Evolutionary conservation across 768 basidiomycete genomes (phyloP).

Genomic region (Calocybe cyanea): DNA sequence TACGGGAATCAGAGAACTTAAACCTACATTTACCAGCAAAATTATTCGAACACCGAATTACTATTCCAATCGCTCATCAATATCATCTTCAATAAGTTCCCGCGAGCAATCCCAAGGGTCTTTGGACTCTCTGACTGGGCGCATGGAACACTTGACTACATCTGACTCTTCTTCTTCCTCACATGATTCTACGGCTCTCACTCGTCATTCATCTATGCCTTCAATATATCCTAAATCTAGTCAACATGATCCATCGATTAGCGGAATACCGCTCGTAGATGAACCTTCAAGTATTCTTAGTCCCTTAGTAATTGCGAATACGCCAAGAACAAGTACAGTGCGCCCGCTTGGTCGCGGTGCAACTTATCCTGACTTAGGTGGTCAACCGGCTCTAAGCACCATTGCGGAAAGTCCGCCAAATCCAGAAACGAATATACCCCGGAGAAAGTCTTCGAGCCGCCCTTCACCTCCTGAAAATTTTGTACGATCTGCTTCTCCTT

Average conservation of each 20-base stretch:
- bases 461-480: background rate
- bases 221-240: constrained; percentile 7
- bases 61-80: constrained; percentile 25
- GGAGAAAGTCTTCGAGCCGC: constrained; percentile 1
- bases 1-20: constrained; percentile 48
- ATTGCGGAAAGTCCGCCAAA: constrained; percentile 32
- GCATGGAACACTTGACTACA: constrained; percentile 25
- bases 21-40: constrained; percentile 64
- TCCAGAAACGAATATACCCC: background rate
- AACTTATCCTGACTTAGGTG: constrained; percentile 28
- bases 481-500: constrained; percentile 6
- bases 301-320: constrained; percentile 34
- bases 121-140: constrained; percentile 22
- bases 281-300: constrained; percentile 45
- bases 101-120: constrained; percentile 18
- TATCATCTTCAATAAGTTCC: constrained; percentile 17
- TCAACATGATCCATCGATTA: constrained; percentile 13
- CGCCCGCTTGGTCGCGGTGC: constrained; percentile 26
- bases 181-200: constrained; percentile 15
- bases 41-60: constrained; percentile 69
- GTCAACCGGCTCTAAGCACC: constrained; percentile 28
- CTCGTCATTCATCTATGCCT: constrained; percentile 34
- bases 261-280: constrained; percentile 33
- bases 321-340: constrained; percentile 24
- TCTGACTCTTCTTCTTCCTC: constrained; percentile 11